Evolutionary conservation across 2,329 filamentous ascomycete genomes (phyloP).

Genomic region (Botryotinia calthae): DNA sequence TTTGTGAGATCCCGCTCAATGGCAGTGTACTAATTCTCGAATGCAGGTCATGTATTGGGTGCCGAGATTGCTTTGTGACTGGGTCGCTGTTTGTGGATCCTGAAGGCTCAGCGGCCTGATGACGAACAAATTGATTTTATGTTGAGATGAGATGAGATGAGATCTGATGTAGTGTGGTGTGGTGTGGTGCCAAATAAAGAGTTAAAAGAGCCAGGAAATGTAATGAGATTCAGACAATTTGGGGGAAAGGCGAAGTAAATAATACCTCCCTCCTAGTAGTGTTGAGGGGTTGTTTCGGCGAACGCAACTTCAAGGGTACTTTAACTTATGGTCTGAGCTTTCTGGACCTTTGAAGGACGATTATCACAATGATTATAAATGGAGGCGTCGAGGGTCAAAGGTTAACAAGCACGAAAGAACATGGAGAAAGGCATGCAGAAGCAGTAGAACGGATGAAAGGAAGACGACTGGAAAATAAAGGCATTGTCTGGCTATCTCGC

Average conservation of each 20-base stretch:
- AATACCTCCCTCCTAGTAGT: not conserved
- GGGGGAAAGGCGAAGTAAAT: not conserved
- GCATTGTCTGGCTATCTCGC: not conserved
- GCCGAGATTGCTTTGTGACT: not conserved
- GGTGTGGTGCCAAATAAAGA: not conserved
- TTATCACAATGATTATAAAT: not conserved
- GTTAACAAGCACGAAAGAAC: not conserved
- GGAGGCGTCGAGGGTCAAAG: not conserved
- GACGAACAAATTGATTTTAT: not conserved
- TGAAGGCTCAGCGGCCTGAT: not conserved
- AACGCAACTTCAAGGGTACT: not conserved
- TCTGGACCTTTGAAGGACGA: not conserved
- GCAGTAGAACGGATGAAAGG: not conserved
- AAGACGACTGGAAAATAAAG: not conserved
- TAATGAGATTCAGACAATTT: not conserved
- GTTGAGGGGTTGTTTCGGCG: not conserved
- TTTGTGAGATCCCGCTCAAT: not conserved
- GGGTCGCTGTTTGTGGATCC: constrained; percentile 13
- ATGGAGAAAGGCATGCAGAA: not conserved
- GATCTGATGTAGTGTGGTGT: not conserved
- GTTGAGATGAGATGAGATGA: not conserved
- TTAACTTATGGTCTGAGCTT: not conserved
- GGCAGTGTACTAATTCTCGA: not conserved
- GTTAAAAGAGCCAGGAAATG: not conserved
- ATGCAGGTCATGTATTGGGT: not conserved